phyloP scores from a whole-genome alignment of 2,329 filamentous ascomycete genomes.

The Aspergillus sp. region DNA sequence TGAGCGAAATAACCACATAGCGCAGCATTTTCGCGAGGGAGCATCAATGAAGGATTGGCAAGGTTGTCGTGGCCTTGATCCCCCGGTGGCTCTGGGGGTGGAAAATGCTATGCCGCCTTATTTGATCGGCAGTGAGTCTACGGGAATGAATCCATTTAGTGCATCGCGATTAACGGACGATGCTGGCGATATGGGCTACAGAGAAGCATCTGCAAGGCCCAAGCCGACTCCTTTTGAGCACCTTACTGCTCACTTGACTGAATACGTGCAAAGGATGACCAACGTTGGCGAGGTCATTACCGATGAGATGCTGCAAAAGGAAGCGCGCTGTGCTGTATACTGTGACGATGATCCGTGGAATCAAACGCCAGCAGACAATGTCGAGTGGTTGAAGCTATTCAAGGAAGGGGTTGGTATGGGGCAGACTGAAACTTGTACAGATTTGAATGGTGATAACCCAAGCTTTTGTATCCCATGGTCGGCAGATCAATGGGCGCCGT shows the following conservation, averaged over 20 bases:
- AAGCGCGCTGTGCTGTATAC: slow-evolving; percentile 32
- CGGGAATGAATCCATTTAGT: slow-evolving; percentile 15
- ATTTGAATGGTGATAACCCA: too few species aligned
- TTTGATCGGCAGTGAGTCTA: slow-evolving; percentile 33
- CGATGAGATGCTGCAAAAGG: slow-evolving; percentile 33
- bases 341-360: slow-evolving; percentile 37
- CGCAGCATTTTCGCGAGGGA: slow-evolving; percentile 36
- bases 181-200: background rate
- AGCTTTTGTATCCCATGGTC: too few species aligned
- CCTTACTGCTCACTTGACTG: slow-evolving; percentile 23
- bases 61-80: slow-evolving; percentile 32
- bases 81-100: slow-evolving; percentile 33
- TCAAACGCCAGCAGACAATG: slow-evolving; percentile 37
- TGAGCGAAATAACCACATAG: slow-evolving; percentile 37
- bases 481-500: too few species aligned
- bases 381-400: slow-evolving; percentile 5
- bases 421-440: too few species aligned
- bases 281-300: slow-evolving; percentile 22
- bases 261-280: slow-evolving; percentile 24
- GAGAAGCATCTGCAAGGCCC: too few species aligned
- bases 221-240: slow-evolving; percentile 4
- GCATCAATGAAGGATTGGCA: slow-evolving; percentile 36
- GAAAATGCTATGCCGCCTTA: slow-evolving; percentile 40
- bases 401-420: background rate
- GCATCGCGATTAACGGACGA: slow-evolving; percentile 1